phyloP scores from a whole-genome alignment of 176 grass and related monocot genomes.

The Phoenix dactylifera region DNA sequence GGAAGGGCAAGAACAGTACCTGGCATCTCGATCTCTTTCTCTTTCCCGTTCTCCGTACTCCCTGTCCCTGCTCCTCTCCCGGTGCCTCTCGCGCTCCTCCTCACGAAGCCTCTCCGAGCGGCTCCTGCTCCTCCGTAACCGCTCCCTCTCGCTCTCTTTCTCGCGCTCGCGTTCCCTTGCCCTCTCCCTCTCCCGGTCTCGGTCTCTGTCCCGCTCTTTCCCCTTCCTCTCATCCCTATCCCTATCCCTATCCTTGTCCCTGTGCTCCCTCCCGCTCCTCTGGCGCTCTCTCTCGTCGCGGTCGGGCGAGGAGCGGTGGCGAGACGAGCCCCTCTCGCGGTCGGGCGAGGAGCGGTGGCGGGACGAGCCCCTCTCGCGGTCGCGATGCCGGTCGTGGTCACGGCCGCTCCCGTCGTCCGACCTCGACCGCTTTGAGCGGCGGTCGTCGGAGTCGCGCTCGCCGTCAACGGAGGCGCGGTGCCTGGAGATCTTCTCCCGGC shows the following conservation, averaged over 20 bases:
- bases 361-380: constrained; percentile 24
- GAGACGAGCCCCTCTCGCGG: constrained; percentile 25
- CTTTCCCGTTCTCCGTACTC: constrained; percentile 41
- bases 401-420: constrained; percentile 47
- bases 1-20: constrained; percentile 38
- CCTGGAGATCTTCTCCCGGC: constrained; percentile 40
- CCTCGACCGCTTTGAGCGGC: constrained; percentile 54
- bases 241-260: constrained; percentile 37
- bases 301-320: constrained; percentile 17
- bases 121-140: constrained; percentile 59
- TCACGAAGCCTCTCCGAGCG: constrained; percentile 50
- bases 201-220: constrained; percentile 16
- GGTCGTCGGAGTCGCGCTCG: constrained; percentile 40
- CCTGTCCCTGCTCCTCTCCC: constrained; percentile 39
- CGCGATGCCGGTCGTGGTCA: constrained; percentile 21
- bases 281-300: constrained; percentile 26
- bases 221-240: constrained; percentile 46
- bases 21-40: constrained; percentile 47
- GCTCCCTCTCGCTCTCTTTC: constrained; percentile 24
- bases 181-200: constrained; percentile 34
- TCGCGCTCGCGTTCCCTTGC: constrained; percentile 28
- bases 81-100: constrained; percentile 41
- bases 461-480: constrained; percentile 42
- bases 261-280: constrained; percentile 40
- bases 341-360: constrained; percentile 22